Base-by-base conservation (phyloP, 2,329 filamentous ascomycete species). In the Tolypocladium tropicale region DNA sequence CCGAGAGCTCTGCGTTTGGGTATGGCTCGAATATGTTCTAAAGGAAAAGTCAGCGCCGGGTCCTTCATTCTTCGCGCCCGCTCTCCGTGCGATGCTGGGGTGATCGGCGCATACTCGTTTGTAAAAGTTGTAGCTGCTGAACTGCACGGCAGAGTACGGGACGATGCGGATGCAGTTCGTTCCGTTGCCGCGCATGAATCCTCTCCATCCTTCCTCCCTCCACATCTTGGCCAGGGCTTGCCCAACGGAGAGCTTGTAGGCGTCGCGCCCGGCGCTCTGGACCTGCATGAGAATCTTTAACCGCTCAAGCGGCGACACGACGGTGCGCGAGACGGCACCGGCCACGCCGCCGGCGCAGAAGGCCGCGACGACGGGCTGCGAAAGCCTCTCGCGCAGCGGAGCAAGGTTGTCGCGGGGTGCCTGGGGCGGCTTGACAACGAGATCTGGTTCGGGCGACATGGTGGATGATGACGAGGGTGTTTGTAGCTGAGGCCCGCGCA, bases 131-230 rank as follows among this genome's bases (percentile, higher is more conserved):
- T 97, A 99, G 68, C 91, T 95, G 63, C 93, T 93, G 72, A 99
- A 99, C 68, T 99, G 94, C 43, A 97, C 94, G 12, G 94, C 94
- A 53, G 93, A 97, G 72, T 99, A 99, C 5, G 94, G 94, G 54
- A 99, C 90, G 63, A 99, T 99, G 59, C 94, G 89, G 65, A 99
- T 90, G 78, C 94, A 99, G 72, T 99, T 99, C 59, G 92, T 96
- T 60, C 94, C 94, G 70, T 99, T 99, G 54, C 94, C 94, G 62
- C 91, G 85, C 92, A 99, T 95, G 73, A 97, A 95, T 0, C 94
- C 94, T 70, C 85, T 85, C 90, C 92, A 97, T 55, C 94, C 94
- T 73, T 99, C 94, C 70, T 99, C 94, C 64, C 79, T 85, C 86
- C 93, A 96, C 88, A 99, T 99, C 74, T 99, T 99, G 46, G 76